Conservation (phyloP, 2,329 filamentous ascomycete genomes). For the Pseudocercospora fijiensis region DNA sequence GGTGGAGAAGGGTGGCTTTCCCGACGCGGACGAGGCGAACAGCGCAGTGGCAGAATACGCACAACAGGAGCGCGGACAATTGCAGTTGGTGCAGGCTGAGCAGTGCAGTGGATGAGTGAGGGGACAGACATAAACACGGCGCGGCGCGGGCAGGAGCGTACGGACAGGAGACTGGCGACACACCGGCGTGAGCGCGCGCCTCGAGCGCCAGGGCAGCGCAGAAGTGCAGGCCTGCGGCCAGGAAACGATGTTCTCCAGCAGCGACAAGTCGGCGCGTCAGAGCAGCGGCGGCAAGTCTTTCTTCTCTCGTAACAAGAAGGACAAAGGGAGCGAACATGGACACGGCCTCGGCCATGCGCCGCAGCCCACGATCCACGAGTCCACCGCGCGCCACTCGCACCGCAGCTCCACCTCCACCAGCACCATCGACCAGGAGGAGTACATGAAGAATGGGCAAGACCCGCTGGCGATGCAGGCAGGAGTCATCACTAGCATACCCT, state of each 20-base stretch:
- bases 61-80: neutral
- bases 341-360: conserved; percentile 11
- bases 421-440: conserved; percentile 33
- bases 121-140: neutral
- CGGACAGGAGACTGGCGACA: conserved; percentile 1
- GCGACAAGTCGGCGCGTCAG: conserved; percentile 74
- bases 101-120: neutral
- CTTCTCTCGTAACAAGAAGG: conserved; percentile 79
- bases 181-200: conserved; percentile 13
- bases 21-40: conserved; percentile 1
- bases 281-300: conserved; percentile 79
- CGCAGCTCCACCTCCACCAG: conserved; percentile 60
- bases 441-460: conserved; percentile 35
- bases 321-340: conserved; percentile 67
- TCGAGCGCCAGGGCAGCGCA: conserved; percentile 21
- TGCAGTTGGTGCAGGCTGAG: neutral
- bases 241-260: conserved; percentile 38
- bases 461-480: conserved; percentile 74
- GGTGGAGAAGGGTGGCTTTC: conserved; percentile 8
- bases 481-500: conserved; percentile 83
- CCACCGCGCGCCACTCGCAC: conserved; percentile 67
- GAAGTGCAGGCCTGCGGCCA: neutral
- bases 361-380: conserved; percentile 60
- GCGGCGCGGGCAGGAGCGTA: neutral
- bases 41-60: neutral